Percentiles rank a stretch among this genome's conserved stretches.
These are phyloP conservation scores for Paraconiothyrium sp. DNA, from an alignment of 2,329 filamentous ascomycete species.

Conservation along the genomic window DNA sequence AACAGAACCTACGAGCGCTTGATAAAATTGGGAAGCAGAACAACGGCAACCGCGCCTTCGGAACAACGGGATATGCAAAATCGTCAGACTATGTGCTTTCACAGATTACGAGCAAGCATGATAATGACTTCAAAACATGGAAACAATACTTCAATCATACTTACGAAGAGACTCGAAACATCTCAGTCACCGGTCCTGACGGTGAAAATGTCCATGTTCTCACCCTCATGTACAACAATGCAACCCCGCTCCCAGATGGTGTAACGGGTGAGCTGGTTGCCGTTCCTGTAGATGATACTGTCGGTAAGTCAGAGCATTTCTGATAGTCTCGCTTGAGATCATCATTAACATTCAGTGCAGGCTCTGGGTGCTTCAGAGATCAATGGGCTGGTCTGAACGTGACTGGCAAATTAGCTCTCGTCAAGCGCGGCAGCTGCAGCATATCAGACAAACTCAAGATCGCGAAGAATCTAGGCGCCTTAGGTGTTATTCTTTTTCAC, in stretches of 20 bases:
- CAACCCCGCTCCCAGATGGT: slow-evolving; percentile 10
- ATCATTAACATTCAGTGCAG: not conserved
- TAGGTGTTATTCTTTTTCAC: slow-evolving; percentile 14
- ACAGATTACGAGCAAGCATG: slow-evolving; percentile 7
- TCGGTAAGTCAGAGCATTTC: not conserved
- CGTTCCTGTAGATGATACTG: slow-evolving; percentile 8
- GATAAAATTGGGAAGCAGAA: slow-evolving; percentile 14
- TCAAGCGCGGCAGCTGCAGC: slow-evolving; percentile 13
- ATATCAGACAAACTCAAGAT: slow-evolving; percentile 12
- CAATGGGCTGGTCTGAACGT: slow-evolving; percentile 17
- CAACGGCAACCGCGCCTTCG: slow-evolving; percentile 14
- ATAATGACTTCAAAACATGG: slow-evolving; percentile 6
- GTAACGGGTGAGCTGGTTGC: slow-evolving; percentile 14
- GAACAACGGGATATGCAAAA: slow-evolving; percentile 3
- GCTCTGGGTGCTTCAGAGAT: slow-evolving; percentile 7
- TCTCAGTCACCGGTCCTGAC: slow-evolving; percentile 13
- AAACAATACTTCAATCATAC: slow-evolving; percentile 15
- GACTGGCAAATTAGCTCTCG: slow-evolving; percentile 12
- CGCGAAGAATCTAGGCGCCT: slow-evolving; percentile 10
- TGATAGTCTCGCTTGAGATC: not conserved
- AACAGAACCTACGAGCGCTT: slow-evolving; percentile 11
- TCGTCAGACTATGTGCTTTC: slow-evolving; percentile 15
- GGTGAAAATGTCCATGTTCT: slow-evolving; percentile 10
- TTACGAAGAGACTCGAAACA: slow-evolving; percentile 9
- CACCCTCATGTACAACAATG: slow-evolving; percentile 13